These are phyloP conservation scores for Gossypium ekmanianum DNA, from an alignment of 345 rosid species.

Conservation along the genomic window DNA sequence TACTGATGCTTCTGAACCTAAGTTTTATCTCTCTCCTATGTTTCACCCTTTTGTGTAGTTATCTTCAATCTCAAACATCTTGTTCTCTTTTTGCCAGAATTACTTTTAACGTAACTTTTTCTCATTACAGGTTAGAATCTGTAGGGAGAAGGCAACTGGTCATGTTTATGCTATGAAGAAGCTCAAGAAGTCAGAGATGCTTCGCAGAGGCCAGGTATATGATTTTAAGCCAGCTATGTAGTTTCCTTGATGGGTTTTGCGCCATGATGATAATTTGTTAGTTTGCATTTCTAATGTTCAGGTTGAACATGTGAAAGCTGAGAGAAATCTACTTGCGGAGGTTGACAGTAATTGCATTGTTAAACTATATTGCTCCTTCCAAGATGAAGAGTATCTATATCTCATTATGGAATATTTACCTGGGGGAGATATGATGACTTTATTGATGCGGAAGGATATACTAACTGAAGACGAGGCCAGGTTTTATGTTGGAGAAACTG, in stretches of 20 bases:
- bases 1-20: not conserved
- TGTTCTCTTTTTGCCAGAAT: not conserved
- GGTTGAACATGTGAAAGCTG: conserved; percentile 99
- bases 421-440: conserved; percentile 99
- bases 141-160: conserved; percentile 81
- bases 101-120: not conserved
- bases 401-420: conserved; percentile 98
- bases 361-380: conserved; percentile 90
- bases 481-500: conserved; percentile 95
- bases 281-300: conserved; percentile 32
- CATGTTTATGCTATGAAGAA: conserved; percentile 96
- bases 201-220: conserved; percentile 91
- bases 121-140: conserved; percentile 69
- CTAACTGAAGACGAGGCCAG: conserved; percentile 93
- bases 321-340: conserved; percentile 95
- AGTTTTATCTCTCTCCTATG: not conserved
- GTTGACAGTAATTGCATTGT: conserved; percentile 98
- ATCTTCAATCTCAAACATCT: not conserved
- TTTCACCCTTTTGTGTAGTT: not conserved
- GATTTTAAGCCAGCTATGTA: not conserved
- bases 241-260: conserved; percentile 4
- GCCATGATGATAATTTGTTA: conserved; percentile 12
- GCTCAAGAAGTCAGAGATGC: conserved; percentile 96
- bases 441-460: conserved; percentile 93
- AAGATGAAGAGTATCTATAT: conserved; percentile 89